Evolutionary conservation across 208 protist genomes (phyloP), one percentile per base, ranked within the genome.

Genomic region (Trypanosoma vivax): DNA sequence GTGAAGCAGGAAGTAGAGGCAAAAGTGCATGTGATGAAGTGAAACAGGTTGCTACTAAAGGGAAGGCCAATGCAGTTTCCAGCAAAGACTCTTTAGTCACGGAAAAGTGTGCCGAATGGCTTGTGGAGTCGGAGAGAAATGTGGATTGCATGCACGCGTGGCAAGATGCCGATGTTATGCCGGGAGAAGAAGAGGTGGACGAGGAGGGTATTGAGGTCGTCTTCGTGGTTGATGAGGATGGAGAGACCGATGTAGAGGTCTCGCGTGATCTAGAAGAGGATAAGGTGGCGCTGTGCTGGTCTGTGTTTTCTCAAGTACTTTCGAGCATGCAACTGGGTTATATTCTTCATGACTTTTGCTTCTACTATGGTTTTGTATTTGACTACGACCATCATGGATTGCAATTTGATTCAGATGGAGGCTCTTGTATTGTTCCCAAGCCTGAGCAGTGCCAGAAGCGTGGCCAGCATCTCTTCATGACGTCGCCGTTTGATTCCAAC

Each of bases 301-400:
- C 31, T 21, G 27, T 58, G 47, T 42, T 61, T 49, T 28, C 41
- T 29, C 37, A 69, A 77, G 21, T 86, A 63, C 51, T 66, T 76
- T 40, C 70, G 30, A 41, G 52, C 59, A 27, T 70, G 60, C 45
- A 51, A 9, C 38, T 90, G 13, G 70, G 75, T 4, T 63, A 84
- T 28, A 31, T 88, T 5, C 81, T 93, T 43, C 55, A 73, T 19
- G 81, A 93, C 52, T 88, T 93, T 47, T 93, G 85, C 59, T 70
- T 73, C 56, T 93, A 90, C 69, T 93, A 88, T 57, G 81, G 79
- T 21, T 78, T 65, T 59, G 58, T 57, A 24, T 93, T 93, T 69
- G 71, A 93, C 64, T 93, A 88, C 65, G 85, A 93, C 16, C 60
- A 64, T 16, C 38, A 65, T 23, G 85, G 85, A 40, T 78, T 93